Base-by-base conservation (phyloP, 257 asterid genomes). In the Gardenia jasminoides region DNA sequence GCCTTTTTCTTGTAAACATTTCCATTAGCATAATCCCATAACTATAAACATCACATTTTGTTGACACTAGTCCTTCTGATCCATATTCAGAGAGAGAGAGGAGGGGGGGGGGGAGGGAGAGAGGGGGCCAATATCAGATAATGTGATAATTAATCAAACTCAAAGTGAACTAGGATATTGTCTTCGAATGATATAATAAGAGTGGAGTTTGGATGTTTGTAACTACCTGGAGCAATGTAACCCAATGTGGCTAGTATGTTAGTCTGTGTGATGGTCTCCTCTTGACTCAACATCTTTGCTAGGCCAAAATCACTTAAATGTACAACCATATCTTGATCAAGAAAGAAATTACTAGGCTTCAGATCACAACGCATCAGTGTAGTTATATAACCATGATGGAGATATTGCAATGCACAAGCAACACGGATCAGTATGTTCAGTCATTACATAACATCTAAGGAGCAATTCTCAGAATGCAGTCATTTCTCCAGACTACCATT, bases 291-390 rank as follows among this genome's bases (percentile, higher is more conserved):
- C 30, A 68, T 0, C 9, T 68, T 68, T 24, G 73, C 73, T 1
- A 68, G 39, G 8, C 73, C 73, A 68, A 68, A 68, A 33, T 68
- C 73, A 19, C 73, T 68, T 1, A 41, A 13, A 39, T 39, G 73
- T 36, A 31, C 73, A 36, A 68, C 73, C 52, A 68, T 68, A 17
- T 68, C 52, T 39, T 68, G 31, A 68, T 68, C 73, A 39, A 68
- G 73, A 12, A 68, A 41, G 7, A 67, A n/a, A 41, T 54, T 54
- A 54, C 61, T 54, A 20, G 61, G 61, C 24, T 69, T 69, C 31
- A 70, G 10, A 22, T 70, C 56, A 70, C 54, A 43, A 41, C 22
- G 56, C 22, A 41, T 15, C 3, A 70, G 17, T 1, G 17, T 10
- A 20, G 12, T 17, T 1, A 36, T 10, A 1, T 46, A 41, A 10